phyloP scores from a whole-genome alignment of 805 yeast genomes.

The Spathaspora sp. region DNA sequence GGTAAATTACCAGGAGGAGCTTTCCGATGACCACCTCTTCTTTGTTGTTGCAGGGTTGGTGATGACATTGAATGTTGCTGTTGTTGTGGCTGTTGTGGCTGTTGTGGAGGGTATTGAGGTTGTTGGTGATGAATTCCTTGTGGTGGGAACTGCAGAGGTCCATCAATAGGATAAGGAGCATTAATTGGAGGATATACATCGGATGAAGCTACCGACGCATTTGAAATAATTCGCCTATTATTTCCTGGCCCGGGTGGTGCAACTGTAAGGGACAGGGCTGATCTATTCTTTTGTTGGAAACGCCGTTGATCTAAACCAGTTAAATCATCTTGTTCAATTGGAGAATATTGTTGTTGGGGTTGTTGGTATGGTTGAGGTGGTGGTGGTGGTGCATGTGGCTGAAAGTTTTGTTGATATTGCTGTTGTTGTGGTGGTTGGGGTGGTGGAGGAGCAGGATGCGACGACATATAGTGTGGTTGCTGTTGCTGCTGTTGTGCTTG shows the following conservation, averaged over 20 bases:
- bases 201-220: constrained; percentile 1
- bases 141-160: constrained; percentile 1
- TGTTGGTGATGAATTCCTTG: constrained; percentile 6
- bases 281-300: background rate
- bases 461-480: constrained; percentile 1
- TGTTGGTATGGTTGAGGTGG: background rate
- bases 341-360: background rate
- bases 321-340: constrained; percentile 1
- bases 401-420: background rate
- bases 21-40: constrained; percentile 10
- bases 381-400: background rate
- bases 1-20: constrained; percentile 15
- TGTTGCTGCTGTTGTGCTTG: constrained; percentile 2
- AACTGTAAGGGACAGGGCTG: constrained; percentile 5
- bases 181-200: background rate
- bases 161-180: constrained; percentile 3
- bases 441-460: background rate
- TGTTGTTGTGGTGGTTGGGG: background rate
- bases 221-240: background rate
- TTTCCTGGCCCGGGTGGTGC: constrained; percentile 3
- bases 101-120: constrained; percentile 12
- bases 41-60: constrained; percentile 4
- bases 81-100: constrained; percentile 15
- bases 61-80: constrained; percentile 4
- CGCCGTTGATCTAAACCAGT: constrained; percentile 2